phyloP scores from a whole-genome alignment of 306 rosid genomes.

The Medicago truncatula region MtrunA17r5.0-ANR NC_053049.1:825501-826000 shows the following conservation, averaged over 20 bases:
- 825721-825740: background rate
- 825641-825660: background rate
- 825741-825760: background rate
- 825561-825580: background rate
- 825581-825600: background rate
- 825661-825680: background rate
- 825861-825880: constrained; percentile 70
- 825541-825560: background rate
- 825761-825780: constrained; percentile 2
- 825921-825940: constrained; percentile 83
- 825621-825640: background rate
- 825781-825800: background rate
- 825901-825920: constrained; percentile 79
- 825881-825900: constrained; percentile 79
- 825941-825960: constrained; percentile 63
- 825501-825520: background rate
- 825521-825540: background rate
- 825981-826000: constrained; percentile 28
- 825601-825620: background rate
- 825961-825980: constrained; percentile 32
- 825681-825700: background rate
- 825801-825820: background rate
- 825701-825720: background rate
- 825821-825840: background rate
- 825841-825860: constrained; percentile 28